Conservation (phyloP, 2,329 filamentous ascomycete species). For the Metarhizium album region DNA sequence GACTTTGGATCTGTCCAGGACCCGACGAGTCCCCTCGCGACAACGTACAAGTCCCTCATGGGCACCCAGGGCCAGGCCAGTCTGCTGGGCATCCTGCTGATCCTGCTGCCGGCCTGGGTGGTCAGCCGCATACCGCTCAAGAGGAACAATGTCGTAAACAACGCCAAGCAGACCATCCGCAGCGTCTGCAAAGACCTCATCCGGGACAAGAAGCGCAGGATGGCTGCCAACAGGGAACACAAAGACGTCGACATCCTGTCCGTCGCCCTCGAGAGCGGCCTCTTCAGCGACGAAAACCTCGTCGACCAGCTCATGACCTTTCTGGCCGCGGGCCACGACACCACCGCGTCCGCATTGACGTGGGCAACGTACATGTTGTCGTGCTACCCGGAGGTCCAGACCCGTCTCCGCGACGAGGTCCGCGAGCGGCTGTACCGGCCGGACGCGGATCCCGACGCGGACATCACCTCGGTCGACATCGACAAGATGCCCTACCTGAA, state of each 20-base stretch:
- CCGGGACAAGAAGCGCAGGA: constrained; percentile 49
- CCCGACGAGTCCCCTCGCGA: constrained; percentile 46
- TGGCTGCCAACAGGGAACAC: constrained; percentile 33
- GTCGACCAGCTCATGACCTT: constrained; percentile 88
- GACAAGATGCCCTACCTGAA: constrained; percentile 71
- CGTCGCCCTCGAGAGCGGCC: constrained; percentile 65
- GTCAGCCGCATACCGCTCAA: constrained; percentile 55
- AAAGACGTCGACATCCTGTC: constrained; percentile 65
- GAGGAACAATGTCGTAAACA: constrained; percentile 54
- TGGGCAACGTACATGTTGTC: constrained; percentile 66
- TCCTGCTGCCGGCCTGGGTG: constrained; percentile 55
- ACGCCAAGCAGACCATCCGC: constrained; percentile 49
- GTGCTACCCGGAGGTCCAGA: constrained; percentile 53
- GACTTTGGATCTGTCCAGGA: constrained; percentile 59
- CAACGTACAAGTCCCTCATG: constrained; percentile 47
- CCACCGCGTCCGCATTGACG: constrained; percentile 63
- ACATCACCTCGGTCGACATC: constrained; percentile 38
- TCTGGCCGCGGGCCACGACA: constrained; percentile 73
- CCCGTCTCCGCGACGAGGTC: constrained; percentile 57
- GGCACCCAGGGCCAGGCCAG: constrained; percentile 39
- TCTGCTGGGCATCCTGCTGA: constrained; percentile 43
- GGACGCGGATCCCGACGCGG: constrained; percentile 22
- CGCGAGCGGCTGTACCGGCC: constrained; percentile 45
- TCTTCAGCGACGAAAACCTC: constrained; percentile 69
- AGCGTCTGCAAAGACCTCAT: constrained; percentile 59